Evolutionary conservation across 305 asterid species (phyloP).

Genomic region (Stenogyne calaminthoides): DNA sequence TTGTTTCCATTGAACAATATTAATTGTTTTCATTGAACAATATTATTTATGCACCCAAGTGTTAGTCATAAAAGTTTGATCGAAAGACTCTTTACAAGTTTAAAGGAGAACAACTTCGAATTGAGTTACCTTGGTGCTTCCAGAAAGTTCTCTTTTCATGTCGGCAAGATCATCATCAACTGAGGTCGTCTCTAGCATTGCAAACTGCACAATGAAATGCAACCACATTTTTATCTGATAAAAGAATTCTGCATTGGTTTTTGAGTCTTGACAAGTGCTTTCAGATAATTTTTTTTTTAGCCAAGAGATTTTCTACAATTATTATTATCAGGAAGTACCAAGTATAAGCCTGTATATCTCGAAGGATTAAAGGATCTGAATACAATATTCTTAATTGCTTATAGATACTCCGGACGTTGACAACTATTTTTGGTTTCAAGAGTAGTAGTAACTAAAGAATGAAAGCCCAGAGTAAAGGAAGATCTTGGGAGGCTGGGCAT

Average conservation of each 20-base stretch:
- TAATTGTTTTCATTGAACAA: too few species aligned
- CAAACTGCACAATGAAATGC: conserved; percentile 61
- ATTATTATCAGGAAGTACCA: conserved; percentile 1
- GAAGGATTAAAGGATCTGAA: neutral
- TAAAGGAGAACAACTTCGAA: neutral
- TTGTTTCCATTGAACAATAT: too few species aligned
- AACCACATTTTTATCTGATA: conserved; percentile 19
- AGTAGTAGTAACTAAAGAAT: neutral
- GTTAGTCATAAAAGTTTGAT: neutral
- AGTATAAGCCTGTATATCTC: neutral
- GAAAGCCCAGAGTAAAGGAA: neutral
- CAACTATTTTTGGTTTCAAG: neutral
- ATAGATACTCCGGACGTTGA: neutral
- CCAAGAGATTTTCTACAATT: neutral
- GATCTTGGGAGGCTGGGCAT: neutral
- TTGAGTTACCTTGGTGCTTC: conserved; percentile 63
- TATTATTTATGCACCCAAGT: too few species aligned
- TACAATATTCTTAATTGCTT: neutral
- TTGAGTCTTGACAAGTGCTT: neutral
- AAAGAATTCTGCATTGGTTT: neutral
- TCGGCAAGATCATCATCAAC: conserved; percentile 90
- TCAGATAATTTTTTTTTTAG: neutral
- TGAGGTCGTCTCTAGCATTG: conserved; percentile 77
- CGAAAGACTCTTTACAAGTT: neutral
- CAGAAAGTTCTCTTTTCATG: conserved; percentile 75